These are phyloP conservation scores for Coemansia sp. DNA, from an alignment of 192 early-diverging fungal species.

Conservation along the genomic window DNA sequence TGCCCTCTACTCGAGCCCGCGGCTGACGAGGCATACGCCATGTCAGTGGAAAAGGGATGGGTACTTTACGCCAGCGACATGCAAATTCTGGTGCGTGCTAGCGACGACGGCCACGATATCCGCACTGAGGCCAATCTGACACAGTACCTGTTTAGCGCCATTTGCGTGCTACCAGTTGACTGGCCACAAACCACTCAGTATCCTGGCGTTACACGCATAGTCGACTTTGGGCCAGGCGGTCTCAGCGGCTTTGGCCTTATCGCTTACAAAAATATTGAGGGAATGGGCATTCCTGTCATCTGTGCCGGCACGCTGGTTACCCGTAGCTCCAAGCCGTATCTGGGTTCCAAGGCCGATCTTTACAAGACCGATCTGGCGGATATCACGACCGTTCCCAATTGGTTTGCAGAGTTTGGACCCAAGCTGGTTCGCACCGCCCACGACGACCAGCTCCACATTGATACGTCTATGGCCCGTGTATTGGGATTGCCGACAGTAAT, in stretches of 20 bases:
- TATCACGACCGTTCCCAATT: constrained; percentile 81
- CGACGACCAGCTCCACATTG: constrained; percentile 70
- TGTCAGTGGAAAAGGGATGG: constrained; percentile 29
- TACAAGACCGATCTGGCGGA: constrained; percentile 67
- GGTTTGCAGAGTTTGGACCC: constrained; percentile 84
- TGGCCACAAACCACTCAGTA: constrained; percentile 62
- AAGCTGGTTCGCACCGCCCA: constrained; percentile 66
- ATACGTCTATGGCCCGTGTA: constrained; percentile 84
- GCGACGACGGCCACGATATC: no score
- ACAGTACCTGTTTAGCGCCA: constrained; percentile 63
- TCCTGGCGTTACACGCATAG: constrained; percentile 71
- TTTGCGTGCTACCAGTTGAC: constrained; percentile 61
- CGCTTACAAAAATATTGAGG: constrained; percentile 86
- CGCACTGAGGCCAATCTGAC: constrained; percentile 60
- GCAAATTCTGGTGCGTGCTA: constrained; percentile 69
- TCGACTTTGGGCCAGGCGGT: constrained; percentile 94
- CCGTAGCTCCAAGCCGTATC: constrained; percentile 41
- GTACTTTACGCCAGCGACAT: constrained; percentile 9
- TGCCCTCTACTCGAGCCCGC: not conserved
- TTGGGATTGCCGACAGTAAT: constrained; percentile 87
- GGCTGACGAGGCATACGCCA: not conserved
- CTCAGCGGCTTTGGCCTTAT: constrained; percentile 79
- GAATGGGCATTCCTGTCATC: constrained; percentile 68
- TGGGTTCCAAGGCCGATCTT: constrained; percentile 73
- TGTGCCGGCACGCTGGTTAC: constrained; percentile 22